Evolutionary conservation across 2,329 filamentous ascomycete species (phyloP).

Genomic region (Ambrosiella beaveri): DNA sequence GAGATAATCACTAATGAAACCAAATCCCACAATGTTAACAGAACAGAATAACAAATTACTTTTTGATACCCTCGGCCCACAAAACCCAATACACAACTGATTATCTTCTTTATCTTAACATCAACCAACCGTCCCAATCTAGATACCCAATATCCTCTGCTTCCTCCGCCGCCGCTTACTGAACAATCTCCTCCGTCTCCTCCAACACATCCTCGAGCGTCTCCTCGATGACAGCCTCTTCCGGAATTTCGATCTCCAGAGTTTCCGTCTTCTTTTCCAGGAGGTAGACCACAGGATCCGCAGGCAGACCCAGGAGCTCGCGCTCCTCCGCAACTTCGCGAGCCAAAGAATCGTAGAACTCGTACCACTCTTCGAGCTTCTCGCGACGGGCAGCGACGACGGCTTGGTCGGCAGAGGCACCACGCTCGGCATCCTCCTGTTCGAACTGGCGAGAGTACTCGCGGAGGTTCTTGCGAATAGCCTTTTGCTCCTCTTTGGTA

Average conservation of each 20-base stretch:
- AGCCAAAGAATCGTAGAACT: slow-evolving; percentile 62
- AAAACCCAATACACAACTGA: slow-evolving; percentile 3
- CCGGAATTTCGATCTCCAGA: slow-evolving; percentile 35
- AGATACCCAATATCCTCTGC: not conserved
- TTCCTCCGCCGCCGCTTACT: slow-evolving; percentile 16
- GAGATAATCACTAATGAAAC: not conserved
- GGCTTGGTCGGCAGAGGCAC: slow-evolving; percentile 82
- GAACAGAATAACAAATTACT: slow-evolving; percentile 10
- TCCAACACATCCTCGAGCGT: slow-evolving; percentile 57
- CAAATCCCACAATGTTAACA: not conserved
- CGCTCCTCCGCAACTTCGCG: slow-evolving; percentile 57
- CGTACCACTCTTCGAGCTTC: slow-evolving; percentile 73
- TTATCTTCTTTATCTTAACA: slow-evolving; percentile 1
- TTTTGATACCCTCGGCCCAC: slow-evolving; percentile 8
- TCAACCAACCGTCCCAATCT: not conserved
- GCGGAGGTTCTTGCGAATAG: slow-evolving; percentile 92
- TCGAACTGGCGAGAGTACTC: slow-evolving; percentile 94
- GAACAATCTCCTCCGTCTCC: slow-evolving; percentile 65
- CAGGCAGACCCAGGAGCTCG: slow-evolving; percentile 46
- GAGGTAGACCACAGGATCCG: slow-evolving; percentile 44
- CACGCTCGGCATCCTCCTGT: slow-evolving; percentile 83
- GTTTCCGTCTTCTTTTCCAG: slow-evolving; percentile 37
- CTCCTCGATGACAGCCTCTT: slow-evolving; percentile 60
- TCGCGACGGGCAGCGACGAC: slow-evolving; percentile 76
- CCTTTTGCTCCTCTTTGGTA: slow-evolving; percentile 91